phyloP scores from a whole-genome alignment of 2,329 filamentous ascomycete species.

The Ophiocordyceps camponoti-floridani region DNA sequence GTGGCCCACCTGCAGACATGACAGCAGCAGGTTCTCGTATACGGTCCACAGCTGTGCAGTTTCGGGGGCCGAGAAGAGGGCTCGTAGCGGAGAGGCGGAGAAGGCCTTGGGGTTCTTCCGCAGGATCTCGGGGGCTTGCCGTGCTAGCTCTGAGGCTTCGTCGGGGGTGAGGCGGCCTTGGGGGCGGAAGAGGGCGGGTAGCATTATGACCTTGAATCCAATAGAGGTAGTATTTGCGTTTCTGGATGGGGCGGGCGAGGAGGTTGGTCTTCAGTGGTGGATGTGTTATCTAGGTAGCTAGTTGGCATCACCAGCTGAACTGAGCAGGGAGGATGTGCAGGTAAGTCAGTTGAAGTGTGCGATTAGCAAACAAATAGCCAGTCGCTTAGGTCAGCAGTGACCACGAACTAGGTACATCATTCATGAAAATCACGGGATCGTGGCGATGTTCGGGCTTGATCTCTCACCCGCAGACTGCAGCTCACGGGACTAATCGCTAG shows the following conservation, averaged over 20 bases:
- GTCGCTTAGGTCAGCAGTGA: not conserved
- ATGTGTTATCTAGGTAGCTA: not conserved
- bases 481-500: too few relatives aligned
- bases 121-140: constrained; percentile 40
- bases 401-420: too few relatives aligned
- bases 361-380: not conserved
- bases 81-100: constrained; percentile 33
- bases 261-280: not conserved
- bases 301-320: not conserved
- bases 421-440: too few relatives aligned
- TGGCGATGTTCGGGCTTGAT: too few relatives aligned
- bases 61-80: constrained; percentile 42
- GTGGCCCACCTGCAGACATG: constrained; percentile 72
- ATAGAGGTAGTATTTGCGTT: not conserved
- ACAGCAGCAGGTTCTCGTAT: constrained; percentile 74
- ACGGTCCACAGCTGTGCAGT: constrained; percentile 66
- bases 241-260: not conserved
- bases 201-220: not conserved
- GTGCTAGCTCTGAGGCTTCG: constrained; percentile 38
- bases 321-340: not conserved
- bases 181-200: constrained; percentile 37
- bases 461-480: too few relatives aligned
- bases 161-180: constrained; percentile 37
- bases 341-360: not conserved
- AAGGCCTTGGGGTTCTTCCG: constrained; percentile 33